Conservation (phyloP, 1,284 basidiomycete species). For the Grifola frondosa region DNA sequence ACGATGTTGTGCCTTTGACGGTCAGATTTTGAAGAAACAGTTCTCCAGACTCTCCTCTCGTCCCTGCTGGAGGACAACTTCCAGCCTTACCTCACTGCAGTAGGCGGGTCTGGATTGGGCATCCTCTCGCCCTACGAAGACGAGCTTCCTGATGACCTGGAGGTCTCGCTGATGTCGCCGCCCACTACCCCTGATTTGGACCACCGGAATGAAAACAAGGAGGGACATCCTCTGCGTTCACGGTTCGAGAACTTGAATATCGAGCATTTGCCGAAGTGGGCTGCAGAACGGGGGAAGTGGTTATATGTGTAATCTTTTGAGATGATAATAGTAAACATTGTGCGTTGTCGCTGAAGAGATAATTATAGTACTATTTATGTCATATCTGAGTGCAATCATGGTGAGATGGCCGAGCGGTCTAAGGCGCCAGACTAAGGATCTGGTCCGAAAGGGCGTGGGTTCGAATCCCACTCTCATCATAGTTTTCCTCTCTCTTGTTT, state of each 20-base stretch:
- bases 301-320: slow-evolving; percentile 20
- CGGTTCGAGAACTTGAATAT: slow-evolving; percentile 14
- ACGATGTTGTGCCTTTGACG: too few species aligned
- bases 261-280: slow-evolving; percentile 15
- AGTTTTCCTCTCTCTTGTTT: too few species aligned
- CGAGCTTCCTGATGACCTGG: slow-evolving; percentile 9
- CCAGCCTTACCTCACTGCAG: slow-evolving; percentile 86
- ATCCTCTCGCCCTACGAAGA: slow-evolving; percentile 69
- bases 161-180: slow-evolving; percentile 43
- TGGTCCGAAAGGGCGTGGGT: slow-evolving; percentile 42
- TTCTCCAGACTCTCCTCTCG: slow-evolving; percentile 56
- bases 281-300: slow-evolving; percentile 18
- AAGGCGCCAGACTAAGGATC: slow-evolving; percentile 79
- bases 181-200: slow-evolving; percentile 41
- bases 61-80: slow-evolving; percentile 69
- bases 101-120: slow-evolving; percentile 92
- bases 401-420: slow-evolving; percentile 80
- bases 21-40: slow-evolving; percentile 63
- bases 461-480: slow-evolving; percentile 42
- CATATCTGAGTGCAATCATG: not conserved
- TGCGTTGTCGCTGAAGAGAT: too few species aligned
- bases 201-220: slow-evolving; percentile 1
- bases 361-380: not conserved
- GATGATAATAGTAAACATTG: too few species aligned
- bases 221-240: slow-evolving; percentile 7